These are phyloP conservation scores for Macadamia tetraphylla DNA, from an alignment of 164 flowering plant genomes.

Conservation along the genomic window DNA sequence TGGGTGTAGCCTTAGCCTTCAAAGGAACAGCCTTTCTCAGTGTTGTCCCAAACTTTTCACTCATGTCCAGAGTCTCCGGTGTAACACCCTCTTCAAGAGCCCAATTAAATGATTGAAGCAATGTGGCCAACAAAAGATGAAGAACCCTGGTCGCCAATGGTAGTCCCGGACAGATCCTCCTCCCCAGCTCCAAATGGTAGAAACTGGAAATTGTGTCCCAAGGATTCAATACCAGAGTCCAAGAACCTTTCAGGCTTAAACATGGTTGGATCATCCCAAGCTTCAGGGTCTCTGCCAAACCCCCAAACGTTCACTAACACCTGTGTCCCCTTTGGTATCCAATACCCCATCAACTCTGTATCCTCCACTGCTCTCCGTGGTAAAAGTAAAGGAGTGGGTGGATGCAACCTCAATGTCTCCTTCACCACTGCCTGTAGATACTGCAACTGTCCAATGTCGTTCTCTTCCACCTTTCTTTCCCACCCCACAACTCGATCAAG, in stretches of 20 bases:
- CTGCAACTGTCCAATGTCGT: not conserved
- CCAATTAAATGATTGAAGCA: constrained; percentile 3
- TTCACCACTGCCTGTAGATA: not conserved
- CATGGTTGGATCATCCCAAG: constrained; percentile 7
- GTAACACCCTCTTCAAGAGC: not conserved
- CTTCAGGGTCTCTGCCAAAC: not conserved
- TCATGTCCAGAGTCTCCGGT: too few species aligned
- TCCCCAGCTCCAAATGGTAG: not conserved
- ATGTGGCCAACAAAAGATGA: constrained; percentile 1
- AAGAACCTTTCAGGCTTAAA: constrained; percentile 19
- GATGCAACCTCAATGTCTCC: not conserved
- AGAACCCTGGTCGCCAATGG: constrained; percentile 7
- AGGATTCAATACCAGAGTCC: constrained; percentile 15
- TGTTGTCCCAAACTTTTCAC: too few species aligned
- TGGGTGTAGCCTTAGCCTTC: too few species aligned
- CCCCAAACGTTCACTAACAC: constrained; percentile 10
- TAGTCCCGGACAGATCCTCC: constrained; percentile 17
- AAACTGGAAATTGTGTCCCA: constrained; percentile 16
- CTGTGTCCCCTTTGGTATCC: constrained; percentile 15
- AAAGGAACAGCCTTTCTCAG: too few species aligned
- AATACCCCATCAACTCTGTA: constrained; percentile 11
- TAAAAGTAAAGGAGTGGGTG: constrained; percentile 13
- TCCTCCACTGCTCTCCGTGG: constrained; percentile 13
- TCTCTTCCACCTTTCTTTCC: constrained; percentile 17
- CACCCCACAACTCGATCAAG: constrained; percentile 12